Evolutionary conservation across 2,329 filamentous ascomycete genomes (phyloP), one percentile per base, ranked within the genome.

Genomic region (Beauveria asiatica): DNA sequence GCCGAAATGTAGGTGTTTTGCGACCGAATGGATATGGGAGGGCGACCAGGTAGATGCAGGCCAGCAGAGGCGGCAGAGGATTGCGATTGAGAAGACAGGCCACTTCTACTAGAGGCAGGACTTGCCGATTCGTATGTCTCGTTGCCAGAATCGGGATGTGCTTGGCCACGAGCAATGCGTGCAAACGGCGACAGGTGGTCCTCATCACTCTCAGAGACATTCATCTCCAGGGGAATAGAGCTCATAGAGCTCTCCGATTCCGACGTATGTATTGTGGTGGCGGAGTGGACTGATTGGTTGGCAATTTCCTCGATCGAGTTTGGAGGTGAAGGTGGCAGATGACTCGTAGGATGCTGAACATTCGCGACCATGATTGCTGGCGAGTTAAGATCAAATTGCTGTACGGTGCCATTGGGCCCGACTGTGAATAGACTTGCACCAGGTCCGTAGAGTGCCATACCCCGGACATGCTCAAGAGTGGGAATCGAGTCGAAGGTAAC

Each of bases 361-460:
- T 92, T 92, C 63, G 88, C 87, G 30, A 97, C 89, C 78, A 97
- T 84, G 70, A 85, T 78, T 13, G 89, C 83, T 8, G 87, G 85
- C 9, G 89, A 90, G 67, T 95, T 96, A 48, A 97, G 80, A 70
- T 97, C 92, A 70, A 96, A 97, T 72, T 99, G 94, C 72, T 97
- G 93, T 3, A 96, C 88, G 3, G 90, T 94, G 69, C 93, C 87
- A 66, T 93, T 91, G 45, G 87, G 86, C 1, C 92, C 91, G 19
- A 97, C 77, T 0, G 93, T 97, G 74, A 99, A 99, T 25, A 99
- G 81, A 7, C 84, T 89, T n/a, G 93, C 93, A 7, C 89, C 92
- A 1, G 92, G 88, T 1, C 93, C 94, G 72, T 94, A 96, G 62
- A 92, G 88, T 49, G 92, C 88, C 48, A 99, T 82, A 17, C 90